phyloP scores from a whole-genome alignment of 805 yeast genomes.

The Saccharomycopsis javanensis region DNA sequence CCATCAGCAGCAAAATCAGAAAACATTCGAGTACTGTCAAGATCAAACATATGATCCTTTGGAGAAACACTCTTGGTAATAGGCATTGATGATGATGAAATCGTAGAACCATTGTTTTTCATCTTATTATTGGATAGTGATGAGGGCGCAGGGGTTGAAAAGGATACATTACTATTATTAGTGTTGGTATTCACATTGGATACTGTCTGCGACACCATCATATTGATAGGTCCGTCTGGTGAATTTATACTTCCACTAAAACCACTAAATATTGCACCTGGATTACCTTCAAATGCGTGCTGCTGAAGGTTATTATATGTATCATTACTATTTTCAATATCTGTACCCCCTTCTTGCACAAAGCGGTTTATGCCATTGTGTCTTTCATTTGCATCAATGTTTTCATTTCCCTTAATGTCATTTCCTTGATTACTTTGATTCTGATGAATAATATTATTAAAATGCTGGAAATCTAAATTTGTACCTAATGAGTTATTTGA shows the following conservation, averaged over 20 bases:
- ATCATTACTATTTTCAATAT: not conserved
- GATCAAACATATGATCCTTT: slow-evolving; percentile 8
- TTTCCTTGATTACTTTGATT: not conserved
- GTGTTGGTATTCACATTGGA: not conserved
- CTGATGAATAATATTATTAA: not conserved
- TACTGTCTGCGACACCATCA: not conserved
- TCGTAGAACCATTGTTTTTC: not conserved
- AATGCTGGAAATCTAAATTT: not conserved
- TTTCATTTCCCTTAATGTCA: not conserved
- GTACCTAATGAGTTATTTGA: not conserved
- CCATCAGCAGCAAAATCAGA: slow-evolving; percentile 75
- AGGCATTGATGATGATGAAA: not conserved
- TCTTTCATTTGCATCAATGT: not conserved
- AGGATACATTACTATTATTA: not conserved
- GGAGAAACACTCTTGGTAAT: slow-evolving; percentile 9
- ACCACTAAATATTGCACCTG: not conserved
- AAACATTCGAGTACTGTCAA: slow-evolving; percentile 9
- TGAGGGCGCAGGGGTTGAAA: not conserved
- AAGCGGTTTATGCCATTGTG: not conserved
- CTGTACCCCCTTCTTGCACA: not conserved
- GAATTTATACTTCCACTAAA: not conserved
- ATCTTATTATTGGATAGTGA: not conserved
- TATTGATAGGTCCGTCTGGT: not conserved
- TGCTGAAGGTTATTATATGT: not conserved
- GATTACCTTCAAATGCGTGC: not conserved